Base-by-base conservation (phyloP, 768 basidiomycete species). In the Ramaria rubella region DNA sequence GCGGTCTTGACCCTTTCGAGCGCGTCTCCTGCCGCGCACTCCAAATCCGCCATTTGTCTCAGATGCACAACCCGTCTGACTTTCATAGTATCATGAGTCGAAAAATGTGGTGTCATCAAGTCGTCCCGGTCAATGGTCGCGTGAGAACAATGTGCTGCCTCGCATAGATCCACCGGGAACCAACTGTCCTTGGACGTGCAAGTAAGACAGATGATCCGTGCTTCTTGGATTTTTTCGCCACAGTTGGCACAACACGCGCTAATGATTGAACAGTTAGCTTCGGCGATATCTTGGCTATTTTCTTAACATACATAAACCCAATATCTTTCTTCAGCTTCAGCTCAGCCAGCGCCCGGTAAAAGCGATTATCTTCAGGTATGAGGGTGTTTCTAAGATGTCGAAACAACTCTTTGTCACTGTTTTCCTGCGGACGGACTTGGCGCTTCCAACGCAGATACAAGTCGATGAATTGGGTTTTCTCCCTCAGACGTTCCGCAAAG, bases 161-260 rank as follows among this genome's bases (percentile, higher is more conserved):
- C 62, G 59, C 69, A 71, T 30, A 71, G 63, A 58, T 72, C 68
- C 14, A 71, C 48, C 6, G 64, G 67, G 30, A 63, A 60, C 46
- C 46, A 48, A 15, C 64, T 68, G 29, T 64, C 60, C 24, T 23
- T 48, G 11, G 46, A 45, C 43, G 62, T 60, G 34, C 71, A 72
- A 46, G 67, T 62, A n/a, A 72, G 59, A 30, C 71, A 72, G 36
- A 64, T 59, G 15, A 70, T 53, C 5, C 68, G 66, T 7, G 65
- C 50, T 1, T 69, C 69, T 8, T 60, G 65, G 2, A 70, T 64
- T n/a, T 5, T 30, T 0, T 63, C 64, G 8, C 57, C 50, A 42
- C 71, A 71, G 12, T 29, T 52, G 51, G 68, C 68, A 49, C 70
- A 71, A 2, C n/a, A 2, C 23, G n/a, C 23, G n/a, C 40, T 42